Percentiles rank a stretch among this genome's conserved stretches.
These are phyloP conservation scores for Tetrahymena thermophila DNA, from an alignment of 73 alveolate genomes.

Conservation along the genomic window DNA sequence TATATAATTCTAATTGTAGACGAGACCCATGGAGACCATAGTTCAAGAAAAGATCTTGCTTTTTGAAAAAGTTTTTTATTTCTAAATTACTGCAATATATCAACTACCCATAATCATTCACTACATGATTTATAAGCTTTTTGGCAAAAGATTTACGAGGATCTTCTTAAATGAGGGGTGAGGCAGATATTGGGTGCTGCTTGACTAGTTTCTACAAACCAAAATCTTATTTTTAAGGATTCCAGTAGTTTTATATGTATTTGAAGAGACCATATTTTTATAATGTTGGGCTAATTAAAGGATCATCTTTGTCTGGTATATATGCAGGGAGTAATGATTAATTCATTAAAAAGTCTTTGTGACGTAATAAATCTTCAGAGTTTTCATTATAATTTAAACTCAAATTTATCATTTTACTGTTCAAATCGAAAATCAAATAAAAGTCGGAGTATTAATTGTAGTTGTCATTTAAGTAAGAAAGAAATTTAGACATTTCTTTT, in stretches of 20 bases:
- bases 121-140: not conserved
- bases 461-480: not conserved
- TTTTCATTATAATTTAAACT: not conserved
- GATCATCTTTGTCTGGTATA: not conserved
- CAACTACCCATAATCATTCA: not conserved
- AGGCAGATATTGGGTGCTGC: not conserved
- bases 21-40: not conserved
- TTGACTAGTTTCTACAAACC: not conserved
- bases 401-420: not conserved
- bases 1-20: not conserved
- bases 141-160: not conserved
- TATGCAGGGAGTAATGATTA: not conserved
- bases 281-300: not conserved
- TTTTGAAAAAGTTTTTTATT: not conserved
- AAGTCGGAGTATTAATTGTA: not conserved
- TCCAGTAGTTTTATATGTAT: not conserved
- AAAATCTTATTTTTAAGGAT: not conserved
- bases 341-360: not conserved
- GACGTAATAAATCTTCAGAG: not conserved
- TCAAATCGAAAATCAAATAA: not conserved
- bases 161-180: not conserved
- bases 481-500: not conserved
- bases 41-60: not conserved
- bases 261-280: not conserved
- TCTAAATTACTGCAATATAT: not conserved